phyloP scores from a whole-genome alignment of 768 basidiomycete species.

The Sarcodon aspratus region DNA sequence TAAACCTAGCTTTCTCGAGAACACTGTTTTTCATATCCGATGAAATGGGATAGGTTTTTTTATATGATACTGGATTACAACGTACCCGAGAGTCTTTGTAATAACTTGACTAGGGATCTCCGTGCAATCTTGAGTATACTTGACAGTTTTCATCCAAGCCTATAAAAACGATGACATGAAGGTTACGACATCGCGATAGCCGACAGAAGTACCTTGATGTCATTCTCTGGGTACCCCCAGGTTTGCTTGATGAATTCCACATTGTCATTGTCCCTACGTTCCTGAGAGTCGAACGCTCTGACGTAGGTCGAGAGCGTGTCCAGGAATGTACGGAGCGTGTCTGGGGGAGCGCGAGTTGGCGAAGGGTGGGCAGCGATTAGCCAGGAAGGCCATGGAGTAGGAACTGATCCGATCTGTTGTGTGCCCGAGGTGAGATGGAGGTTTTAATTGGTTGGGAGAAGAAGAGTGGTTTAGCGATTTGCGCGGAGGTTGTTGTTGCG shows the following conservation, averaged over 20 bases:
- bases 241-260: conserved; percentile 66
- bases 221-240: conserved; percentile 75
- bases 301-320: conserved; percentile 52
- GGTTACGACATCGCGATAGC: not conserved
- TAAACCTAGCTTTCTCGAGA: conserved; percentile 67
- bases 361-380: conserved; percentile 78
- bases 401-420: conserved; percentile 65
- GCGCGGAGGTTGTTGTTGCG: not conserved
- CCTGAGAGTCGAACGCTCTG: conserved; percentile 47
- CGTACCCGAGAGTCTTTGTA: conserved; percentile 58
- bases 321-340: conserved; percentile 49
- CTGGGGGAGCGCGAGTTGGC: conserved; percentile 38
- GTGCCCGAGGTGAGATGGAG: not conserved
- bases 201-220: conserved; percentile 48
- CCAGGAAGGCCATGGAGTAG: conserved; percentile 98
- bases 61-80: not conserved
- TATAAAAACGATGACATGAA: conserved; percentile 11
- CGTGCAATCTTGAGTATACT: conserved; percentile 57
- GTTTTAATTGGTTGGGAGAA: not conserved
- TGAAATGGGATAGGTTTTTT: not conserved
- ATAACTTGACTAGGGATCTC: conserved; percentile 57
- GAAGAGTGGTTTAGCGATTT: not conserved
- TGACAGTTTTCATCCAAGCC: conserved; percentile 79
- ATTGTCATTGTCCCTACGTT: conserved; percentile 44
- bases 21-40: conserved; percentile 30